phyloP scores from a whole-genome alignment of 2,329 filamentous ascomycete genomes.

The Escovopsis weberi region DNA sequence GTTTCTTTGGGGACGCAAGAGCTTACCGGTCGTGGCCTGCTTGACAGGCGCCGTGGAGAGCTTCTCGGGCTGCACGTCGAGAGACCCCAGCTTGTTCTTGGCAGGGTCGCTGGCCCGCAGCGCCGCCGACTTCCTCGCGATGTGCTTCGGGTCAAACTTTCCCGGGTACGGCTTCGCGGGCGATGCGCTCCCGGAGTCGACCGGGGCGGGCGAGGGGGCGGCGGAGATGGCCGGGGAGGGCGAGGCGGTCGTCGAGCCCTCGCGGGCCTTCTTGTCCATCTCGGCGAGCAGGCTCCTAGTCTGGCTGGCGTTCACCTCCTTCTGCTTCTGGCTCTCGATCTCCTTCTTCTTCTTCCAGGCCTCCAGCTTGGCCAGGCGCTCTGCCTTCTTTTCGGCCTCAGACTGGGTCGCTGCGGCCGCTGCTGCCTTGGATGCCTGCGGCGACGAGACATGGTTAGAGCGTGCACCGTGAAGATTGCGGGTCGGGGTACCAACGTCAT shows the following conservation, averaged over 20 bases:
- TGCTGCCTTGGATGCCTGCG: constrained; percentile 35
- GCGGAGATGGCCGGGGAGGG: constrained; percentile 37
- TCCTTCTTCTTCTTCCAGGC: constrained; percentile 89
- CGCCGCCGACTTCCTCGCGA: constrained; percentile 62
- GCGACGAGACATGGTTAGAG: constrained; percentile 10
- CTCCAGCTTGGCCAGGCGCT: constrained; percentile 67
- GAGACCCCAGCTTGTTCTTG: constrained; percentile 31
- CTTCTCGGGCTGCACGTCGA: constrained; percentile 26
- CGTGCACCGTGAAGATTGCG: neutral
- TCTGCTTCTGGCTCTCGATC: constrained; percentile 57
- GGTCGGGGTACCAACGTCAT: constrained; percentile 37
- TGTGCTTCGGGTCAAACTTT: constrained; percentile 78
- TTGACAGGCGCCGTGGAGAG: constrained; percentile 15
- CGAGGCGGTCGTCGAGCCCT: constrained; percentile 20
- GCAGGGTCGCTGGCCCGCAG: constrained; percentile 40
- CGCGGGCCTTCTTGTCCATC: constrained; percentile 55
- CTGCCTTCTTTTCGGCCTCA: constrained; percentile 61
- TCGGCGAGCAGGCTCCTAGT: constrained; percentile 54
- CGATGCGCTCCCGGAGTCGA: constrained; percentile 28
- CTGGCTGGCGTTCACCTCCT: constrained; percentile 49
- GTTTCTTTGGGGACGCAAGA: neutral
- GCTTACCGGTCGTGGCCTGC: constrained; percentile 23
- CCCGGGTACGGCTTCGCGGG: constrained; percentile 51
- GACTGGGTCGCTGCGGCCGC: constrained; percentile 34
- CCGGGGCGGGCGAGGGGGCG: constrained; percentile 33